phyloP scores from a whole-genome alignment of 1,284 basidiomycete genomes.

The Marasmius oreades region DNA sequence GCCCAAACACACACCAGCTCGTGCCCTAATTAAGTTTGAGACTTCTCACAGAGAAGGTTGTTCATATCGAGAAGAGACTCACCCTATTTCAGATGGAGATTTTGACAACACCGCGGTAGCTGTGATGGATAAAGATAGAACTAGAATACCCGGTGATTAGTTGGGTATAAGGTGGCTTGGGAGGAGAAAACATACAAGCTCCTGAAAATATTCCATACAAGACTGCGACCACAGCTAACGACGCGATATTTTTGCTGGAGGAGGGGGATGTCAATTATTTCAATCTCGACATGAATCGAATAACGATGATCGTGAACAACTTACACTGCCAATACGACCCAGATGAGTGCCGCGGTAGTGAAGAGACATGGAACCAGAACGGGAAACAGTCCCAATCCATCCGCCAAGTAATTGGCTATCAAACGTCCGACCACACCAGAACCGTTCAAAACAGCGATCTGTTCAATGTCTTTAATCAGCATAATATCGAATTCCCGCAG shows the following conservation, averaged over 20 bases:
- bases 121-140: conserved; percentile 20
- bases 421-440: conserved; percentile 20
- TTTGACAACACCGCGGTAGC: conserved; percentile 19
- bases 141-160: conserved; percentile 6
- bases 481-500: too few relatives aligned
- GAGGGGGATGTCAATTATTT: neutral
- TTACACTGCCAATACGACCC: conserved; percentile 24
- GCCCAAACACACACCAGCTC: conserved; percentile 20
- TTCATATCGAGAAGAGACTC: neutral
- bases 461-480: neutral
- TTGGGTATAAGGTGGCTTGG: neutral
- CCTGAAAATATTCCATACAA: conserved; percentile 25
- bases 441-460: conserved; percentile 25
- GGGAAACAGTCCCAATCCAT: conserved; percentile 21
- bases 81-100: conserved; percentile 24
- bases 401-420: conserved; percentile 21
- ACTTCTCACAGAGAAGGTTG: neutral
- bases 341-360: conserved; percentile 19
- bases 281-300: neutral
- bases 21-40: conserved; percentile 12
- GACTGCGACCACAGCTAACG: conserved; percentile 20
- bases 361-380: conserved; percentile 18
- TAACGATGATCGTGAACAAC: neutral
- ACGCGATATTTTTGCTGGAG: conserved; percentile 17
- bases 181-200: conserved; percentile 17